Conservation (phyloP, 345 rosid species). For the Aurinia saxatilis region DNA sequence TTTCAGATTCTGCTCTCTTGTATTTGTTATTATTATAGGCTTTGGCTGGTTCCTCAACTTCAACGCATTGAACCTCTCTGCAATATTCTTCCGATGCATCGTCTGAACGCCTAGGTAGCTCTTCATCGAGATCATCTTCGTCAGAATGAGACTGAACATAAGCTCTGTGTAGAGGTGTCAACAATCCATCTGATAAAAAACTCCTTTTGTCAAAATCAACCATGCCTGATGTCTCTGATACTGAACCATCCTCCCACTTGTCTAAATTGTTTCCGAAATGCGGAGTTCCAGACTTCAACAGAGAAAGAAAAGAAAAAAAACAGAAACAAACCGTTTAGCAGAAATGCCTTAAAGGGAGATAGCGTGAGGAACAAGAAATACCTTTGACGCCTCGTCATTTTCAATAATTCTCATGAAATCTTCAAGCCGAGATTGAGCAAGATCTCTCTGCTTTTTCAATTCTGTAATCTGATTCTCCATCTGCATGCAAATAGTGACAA, state of each 20-base stretch:
- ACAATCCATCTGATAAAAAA: slow-evolving; percentile 39
- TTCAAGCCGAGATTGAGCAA: slow-evolving; percentile 73
- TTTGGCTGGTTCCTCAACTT: slow-evolving; percentile 37
- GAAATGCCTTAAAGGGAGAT: not conserved
- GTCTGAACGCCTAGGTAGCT: slow-evolving; percentile 32
- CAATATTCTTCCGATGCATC: slow-evolving; percentile 62
- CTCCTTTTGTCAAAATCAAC: slow-evolving; percentile 37
- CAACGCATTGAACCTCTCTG: slow-evolving; percentile 86
- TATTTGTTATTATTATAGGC: slow-evolving; percentile 32
- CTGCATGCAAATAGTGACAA: slow-evolving; percentile 51
- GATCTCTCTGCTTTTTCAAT: slow-evolving; percentile 73
- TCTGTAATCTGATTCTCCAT: slow-evolving; percentile 77
- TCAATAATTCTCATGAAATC: slow-evolving; percentile 63
- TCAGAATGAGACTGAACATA: slow-evolving; percentile 33
- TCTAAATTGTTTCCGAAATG: slow-evolving; percentile 23
- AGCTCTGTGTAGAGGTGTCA: slow-evolving; percentile 37
- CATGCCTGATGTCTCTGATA: slow-evolving; percentile 52
- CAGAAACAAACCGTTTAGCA: slow-evolving; percentile 11
- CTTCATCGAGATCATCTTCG: slow-evolving; percentile 16
- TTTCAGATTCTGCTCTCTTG: slow-evolving; percentile 16
- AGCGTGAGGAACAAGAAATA: not conserved
- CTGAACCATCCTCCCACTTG: slow-evolving; percentile 73
- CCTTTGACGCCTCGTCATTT: slow-evolving; percentile 45
- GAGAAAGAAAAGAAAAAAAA: not conserved
- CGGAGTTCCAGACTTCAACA: slow-evolving; percentile 28